These are phyloP conservation scores for Allodekkera sacchari DNA, from an alignment of 805 yeast genomes.

Conservation along the genomic window DNA sequence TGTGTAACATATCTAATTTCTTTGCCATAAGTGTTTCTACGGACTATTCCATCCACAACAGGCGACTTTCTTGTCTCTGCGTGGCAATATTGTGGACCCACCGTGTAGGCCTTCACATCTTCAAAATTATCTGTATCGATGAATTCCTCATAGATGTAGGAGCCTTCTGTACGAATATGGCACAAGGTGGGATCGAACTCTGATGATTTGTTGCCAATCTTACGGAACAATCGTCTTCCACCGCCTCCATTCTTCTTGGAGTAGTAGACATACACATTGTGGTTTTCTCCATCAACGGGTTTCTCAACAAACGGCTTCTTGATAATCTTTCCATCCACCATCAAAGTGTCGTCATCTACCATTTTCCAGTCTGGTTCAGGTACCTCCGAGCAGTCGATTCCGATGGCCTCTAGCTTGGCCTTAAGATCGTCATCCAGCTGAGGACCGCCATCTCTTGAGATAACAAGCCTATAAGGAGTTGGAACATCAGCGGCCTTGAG, in stretches of 20 bases:
- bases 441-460: constrained; percentile 97
- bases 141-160: constrained; percentile 85
- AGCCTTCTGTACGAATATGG: constrained; percentile 79
- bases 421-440: constrained; percentile 61
- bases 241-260: constrained; percentile 91
- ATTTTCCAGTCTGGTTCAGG: constrained; percentile 77
- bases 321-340: constrained; percentile 63
- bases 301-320: constrained; percentile 94
- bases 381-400: constrained; percentile 41
- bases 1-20: constrained; percentile 88
- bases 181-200: constrained; percentile 82
- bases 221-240: constrained; percentile 87
- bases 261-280: constrained; percentile 89
- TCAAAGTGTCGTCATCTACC: constrained; percentile 79
- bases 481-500: constrained; percentile 79
- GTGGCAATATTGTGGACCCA: constrained; percentile 84
- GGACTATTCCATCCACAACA: constrained; percentile 97
- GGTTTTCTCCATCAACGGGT: constrained; percentile 99
- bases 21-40: constrained; percentile 95
- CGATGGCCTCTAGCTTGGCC: constrained; percentile 49
- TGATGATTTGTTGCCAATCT: constrained; percentile 93
- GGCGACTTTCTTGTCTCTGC: constrained; percentile 99
- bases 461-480: constrained; percentile 81
- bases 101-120: constrained; percentile 97
- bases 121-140: constrained; percentile 98